Percentiles rank a stretch among this genome's conserved stretches.
Conservation (phyloP, 257 asterid species). For the Parsonsia alboflavescens region DNA sequence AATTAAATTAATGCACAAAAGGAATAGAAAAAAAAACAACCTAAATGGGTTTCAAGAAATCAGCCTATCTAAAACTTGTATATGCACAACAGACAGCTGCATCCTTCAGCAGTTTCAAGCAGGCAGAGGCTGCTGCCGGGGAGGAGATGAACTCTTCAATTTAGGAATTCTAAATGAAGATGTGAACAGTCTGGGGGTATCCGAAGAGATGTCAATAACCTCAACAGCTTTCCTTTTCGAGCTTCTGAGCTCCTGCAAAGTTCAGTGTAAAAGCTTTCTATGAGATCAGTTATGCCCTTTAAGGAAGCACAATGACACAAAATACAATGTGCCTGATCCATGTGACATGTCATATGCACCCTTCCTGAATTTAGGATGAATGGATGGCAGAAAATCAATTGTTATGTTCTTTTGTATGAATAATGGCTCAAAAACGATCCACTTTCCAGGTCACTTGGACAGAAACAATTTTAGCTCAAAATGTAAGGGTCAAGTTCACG, state of each 20-base stretch:
- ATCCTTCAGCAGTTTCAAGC: background rate
- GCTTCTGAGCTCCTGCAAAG: constrained; percentile 39
- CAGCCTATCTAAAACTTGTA: background rate
- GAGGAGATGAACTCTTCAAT: constrained; percentile 43
- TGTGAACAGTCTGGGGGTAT: constrained; percentile 57
- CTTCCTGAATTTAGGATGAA: background rate
- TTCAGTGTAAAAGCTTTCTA: background rate
- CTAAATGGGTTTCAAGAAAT: background rate
- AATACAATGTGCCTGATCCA: background rate
- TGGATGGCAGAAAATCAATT: too few species aligned
- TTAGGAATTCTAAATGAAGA: constrained; percentile 78
- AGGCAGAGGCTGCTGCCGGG: background rate
- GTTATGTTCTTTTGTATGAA: background rate
- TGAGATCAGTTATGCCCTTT: background rate
- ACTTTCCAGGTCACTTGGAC: background rate
- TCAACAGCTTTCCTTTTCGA: constrained; percentile 48
- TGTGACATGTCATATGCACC: background rate
- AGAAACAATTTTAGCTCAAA: background rate
- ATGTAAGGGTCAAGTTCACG: background rate
- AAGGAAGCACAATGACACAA: background rate
- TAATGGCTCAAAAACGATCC: background rate
- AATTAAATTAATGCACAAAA: constrained; percentile 2
- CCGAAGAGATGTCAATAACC: constrained; percentile 23
- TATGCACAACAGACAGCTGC: constrained; percentile 1
- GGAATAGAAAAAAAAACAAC: background rate